Conservation (phyloP, 2,329 filamentous ascomycete genomes). For the Pseudocercospora cruenta region DNA sequence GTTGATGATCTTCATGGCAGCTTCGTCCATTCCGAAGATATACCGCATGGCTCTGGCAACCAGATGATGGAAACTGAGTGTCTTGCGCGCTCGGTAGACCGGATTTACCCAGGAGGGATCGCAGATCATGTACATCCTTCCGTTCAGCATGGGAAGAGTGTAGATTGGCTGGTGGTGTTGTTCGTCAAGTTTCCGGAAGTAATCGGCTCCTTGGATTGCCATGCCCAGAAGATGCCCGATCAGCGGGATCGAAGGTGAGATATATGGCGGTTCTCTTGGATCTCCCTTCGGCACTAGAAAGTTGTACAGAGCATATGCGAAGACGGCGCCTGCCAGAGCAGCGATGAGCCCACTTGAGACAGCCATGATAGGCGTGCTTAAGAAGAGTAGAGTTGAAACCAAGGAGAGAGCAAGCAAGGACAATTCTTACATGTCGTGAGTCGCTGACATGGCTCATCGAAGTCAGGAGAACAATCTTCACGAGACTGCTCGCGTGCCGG, state of each 20-base stretch:
- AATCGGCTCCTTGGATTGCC: constrained; percentile 30
- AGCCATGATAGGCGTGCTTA: neutral
- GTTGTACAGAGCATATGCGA: neutral
- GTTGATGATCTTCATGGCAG: constrained; percentile 36
- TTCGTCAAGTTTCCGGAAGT: constrained; percentile 26
- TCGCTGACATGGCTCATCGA: neutral
- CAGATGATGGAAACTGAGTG: constrained; percentile 50
- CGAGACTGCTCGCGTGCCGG: too few species aligned
- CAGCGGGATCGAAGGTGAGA: constrained; percentile 48
- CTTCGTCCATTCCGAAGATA: constrained; percentile 43
- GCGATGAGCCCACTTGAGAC: neutral
- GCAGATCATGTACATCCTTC: constrained; percentile 52
- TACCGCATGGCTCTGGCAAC: constrained; percentile 44
- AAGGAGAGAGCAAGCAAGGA: neutral
- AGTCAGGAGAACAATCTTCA: too few species aligned
- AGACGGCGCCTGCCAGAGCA: neutral
- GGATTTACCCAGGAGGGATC: constrained; percentile 45
- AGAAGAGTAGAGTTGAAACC: neutral
- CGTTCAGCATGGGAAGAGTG: constrained; percentile 51
- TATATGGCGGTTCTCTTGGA: constrained; percentile 48
- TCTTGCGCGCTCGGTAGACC: constrained; percentile 45
- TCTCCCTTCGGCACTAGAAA: constrained; percentile 8
- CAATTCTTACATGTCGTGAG: neutral
- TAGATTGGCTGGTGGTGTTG: constrained; percentile 42
- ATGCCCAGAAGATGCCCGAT: constrained; percentile 54